Base-by-base conservation (phyloP, 2,329 filamentous ascomycete species). In the Coniella lustricola region DNA sequence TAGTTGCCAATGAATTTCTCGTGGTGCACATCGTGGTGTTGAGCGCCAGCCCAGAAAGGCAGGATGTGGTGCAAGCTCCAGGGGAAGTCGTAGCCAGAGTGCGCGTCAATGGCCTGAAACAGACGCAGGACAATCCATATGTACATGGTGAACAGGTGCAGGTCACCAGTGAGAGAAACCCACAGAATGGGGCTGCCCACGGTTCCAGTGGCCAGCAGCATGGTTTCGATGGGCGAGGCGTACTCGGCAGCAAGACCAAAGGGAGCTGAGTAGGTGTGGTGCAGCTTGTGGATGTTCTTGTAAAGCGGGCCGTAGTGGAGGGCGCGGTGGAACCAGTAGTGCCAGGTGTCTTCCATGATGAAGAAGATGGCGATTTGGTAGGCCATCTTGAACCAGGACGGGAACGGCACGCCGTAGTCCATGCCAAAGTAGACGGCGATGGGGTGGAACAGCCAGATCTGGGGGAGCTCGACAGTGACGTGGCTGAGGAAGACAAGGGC, bases 1-100 rank as follows among this genome's bases (percentile, higher is more conserved):
- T 97, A 98, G 76, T 98, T 98, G 60, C 93, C 93, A 55, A 98
- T 90, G 72, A 98, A 98, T 66, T 90, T 89, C 75, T 98, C 93
- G 72, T 98, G 93, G 72, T 98, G 93, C 38, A 90, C 75, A 63
- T 98, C 93, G 73, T 98, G 93, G 72, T 97, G 91, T 60, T 95
- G 84, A 48, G 93, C 93, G 54, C 93, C 93, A 48, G 91, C 91
- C 93, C 93, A 98, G 80, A 98, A 90, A 32, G 93, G 93, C 44
- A 98, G 73, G 76, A 97, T 87, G 69, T 96, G 88, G 69, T 90
- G 89, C 70, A 98, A 72, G 63, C 85, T 91, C 90, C 90, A 98
- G 53, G 93, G 93, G 72, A 98, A 97, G 65, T 98, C 93, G 69
- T 97, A 98, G 55, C 93, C 93, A 61, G 86, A 93, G 75, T 98